Conservation (phyloP, 208 protist species). For the Trypanosoma avium region DNA sequence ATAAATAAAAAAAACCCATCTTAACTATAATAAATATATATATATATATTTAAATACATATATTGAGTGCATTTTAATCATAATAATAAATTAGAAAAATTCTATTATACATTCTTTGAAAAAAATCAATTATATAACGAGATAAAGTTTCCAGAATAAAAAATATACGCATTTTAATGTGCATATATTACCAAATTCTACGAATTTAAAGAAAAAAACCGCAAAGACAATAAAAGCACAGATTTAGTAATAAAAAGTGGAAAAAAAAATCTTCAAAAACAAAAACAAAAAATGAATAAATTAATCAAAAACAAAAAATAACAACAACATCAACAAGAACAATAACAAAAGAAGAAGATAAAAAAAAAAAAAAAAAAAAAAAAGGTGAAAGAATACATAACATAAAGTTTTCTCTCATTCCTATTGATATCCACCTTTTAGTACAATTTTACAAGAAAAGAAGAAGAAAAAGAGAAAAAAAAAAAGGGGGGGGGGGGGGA, state of each 20-base stretch:
- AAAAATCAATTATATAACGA: too few relatives aligned
- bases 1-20: background rate
- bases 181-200: too few relatives aligned
- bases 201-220: too few relatives aligned
- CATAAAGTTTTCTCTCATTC: constrained; percentile 4
- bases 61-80: background rate
- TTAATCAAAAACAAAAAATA: too few relatives aligned
- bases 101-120: background rate
- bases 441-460: background rate
- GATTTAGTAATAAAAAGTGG: too few relatives aligned
- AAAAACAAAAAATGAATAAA: too few relatives aligned
- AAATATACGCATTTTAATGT: too few relatives aligned
- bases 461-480: background rate
- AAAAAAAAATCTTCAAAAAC: too few relatives aligned
- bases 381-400: constrained; percentile 3
- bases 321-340: too few relatives aligned
- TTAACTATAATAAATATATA: background rate
- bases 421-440: background rate
- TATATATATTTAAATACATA: background rate
- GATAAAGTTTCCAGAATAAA: too few relatives aligned
- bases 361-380: constrained; percentile 23
- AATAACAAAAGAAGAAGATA: too few relatives aligned
- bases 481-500: background rate
- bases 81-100: background rate
- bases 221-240: too few relatives aligned